Percentiles rank a stretch among this genome's conserved stretches.
Evolutionary conservation across 2,329 filamentous ascomycete genomes (phyloP).

Genomic region (Aspergillus clavatus): DNA sequence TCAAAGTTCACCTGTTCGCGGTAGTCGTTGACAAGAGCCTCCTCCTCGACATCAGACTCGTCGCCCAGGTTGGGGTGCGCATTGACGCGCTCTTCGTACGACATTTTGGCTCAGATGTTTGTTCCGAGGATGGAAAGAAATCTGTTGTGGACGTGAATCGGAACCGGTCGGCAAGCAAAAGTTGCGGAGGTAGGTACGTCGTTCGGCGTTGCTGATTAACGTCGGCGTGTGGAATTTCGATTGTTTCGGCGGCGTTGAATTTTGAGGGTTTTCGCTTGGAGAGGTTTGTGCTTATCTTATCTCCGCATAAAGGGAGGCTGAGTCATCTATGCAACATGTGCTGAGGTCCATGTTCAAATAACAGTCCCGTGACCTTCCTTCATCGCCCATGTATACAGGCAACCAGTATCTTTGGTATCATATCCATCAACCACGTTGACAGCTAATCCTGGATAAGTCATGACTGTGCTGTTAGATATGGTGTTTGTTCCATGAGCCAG

Average conservation of each 20-base stretch:
- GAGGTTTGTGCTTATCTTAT: slow-evolving; percentile 45
- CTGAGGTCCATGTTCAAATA: background rate
- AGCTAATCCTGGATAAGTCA: no score
- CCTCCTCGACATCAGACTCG: slow-evolving; percentile 93
- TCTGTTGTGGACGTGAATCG: slow-evolving; percentile 2
- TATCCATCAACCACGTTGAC: no score
- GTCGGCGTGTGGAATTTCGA: slow-evolving; percentile 35
- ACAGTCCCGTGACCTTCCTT: background rate
- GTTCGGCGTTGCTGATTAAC: slow-evolving; percentile 22
- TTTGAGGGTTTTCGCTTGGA: slow-evolving; percentile 45
- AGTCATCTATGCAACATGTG: slow-evolving; percentile 26
- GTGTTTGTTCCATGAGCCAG: no score
- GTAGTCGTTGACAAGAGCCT: slow-evolving; percentile 92
- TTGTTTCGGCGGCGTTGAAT: slow-evolving; percentile 34
- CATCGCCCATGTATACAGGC: background rate
- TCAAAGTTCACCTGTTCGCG: slow-evolving; percentile 93
- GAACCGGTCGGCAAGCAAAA: slow-evolving; percentile 17
- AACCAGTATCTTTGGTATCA: no score
- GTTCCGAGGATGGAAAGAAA: slow-evolving; percentile 10
- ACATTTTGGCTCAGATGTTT: slow-evolving; percentile 35
- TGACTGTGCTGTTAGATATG: no score
- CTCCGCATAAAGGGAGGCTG: slow-evolving; percentile 26
- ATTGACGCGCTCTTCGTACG: slow-evolving; percentile 42
- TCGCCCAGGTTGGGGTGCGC: slow-evolving; percentile 53
- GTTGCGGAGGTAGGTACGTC: slow-evolving; percentile 21